Base-by-base conservation (phyloP, 2,329 filamentous ascomycete species). In the Chaetomium strumarium region DNA sequence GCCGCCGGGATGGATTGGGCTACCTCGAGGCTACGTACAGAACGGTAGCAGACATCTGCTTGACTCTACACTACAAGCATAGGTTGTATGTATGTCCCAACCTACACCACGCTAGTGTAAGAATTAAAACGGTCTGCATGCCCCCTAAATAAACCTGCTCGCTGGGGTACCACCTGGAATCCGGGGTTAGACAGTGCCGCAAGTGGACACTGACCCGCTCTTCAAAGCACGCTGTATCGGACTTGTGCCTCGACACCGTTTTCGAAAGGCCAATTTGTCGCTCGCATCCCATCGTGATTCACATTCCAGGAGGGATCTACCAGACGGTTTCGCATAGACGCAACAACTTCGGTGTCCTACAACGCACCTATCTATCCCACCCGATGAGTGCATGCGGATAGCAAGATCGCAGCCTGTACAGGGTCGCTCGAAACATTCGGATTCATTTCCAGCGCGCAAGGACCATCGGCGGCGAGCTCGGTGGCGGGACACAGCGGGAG, bases 401-500 rank as follows among this genome's bases (percentile, higher is more conserved):
- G 24, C 10, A 17, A 31, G 13, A 36, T 49, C 37, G 47, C 39
- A n/a, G 38, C 36, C 41, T 11, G 20, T 19, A 11, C 14, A 33
- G 48, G n/a, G 39, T 20, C 31, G 31, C 43, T 47, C 39, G 24
- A 40, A 30, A 40, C 31, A 41, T 19, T 36, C 30, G 29, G 7
- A 34, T 37, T 36, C 39, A 30, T 36, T 37, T 20, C 46, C 39
- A 43, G 30, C 37, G 14, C 8, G 12, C 33, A 29, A 51, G 38
- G 52, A 16, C 52, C 38, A 54, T 42, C 7, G 24, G 24, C 24
- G 24, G 40, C 51, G 48, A 48, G 39, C 38, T 39, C 30, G 42
- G 49, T 43, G 46, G 55, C 55, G 52, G 39, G 30, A 43, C 43
- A 36, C 52, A n/a, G 50, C 51, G 43, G 51, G 40, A 53, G 50